Conservation (phyloP, 805 yeast genomes). For the Ogataea paraovalis region DNA sequence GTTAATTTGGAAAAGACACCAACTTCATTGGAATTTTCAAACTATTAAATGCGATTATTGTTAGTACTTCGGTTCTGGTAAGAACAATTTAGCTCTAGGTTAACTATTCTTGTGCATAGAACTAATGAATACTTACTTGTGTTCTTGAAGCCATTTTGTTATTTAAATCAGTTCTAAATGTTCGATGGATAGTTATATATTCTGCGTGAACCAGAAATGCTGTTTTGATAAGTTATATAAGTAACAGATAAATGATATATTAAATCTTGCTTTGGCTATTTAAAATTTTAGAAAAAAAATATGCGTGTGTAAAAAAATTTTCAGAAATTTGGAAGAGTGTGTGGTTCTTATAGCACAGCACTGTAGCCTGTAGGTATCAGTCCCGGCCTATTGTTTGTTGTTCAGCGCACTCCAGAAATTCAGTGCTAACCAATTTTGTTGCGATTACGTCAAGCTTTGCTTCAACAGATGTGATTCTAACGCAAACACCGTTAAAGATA, state of each 20-base stretch:
- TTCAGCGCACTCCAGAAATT: too few species aligned
- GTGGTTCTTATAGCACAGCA: not conserved
- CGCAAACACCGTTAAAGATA: too few species aligned
- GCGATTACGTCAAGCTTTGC: too few species aligned
- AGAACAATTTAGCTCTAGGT: too few species aligned
- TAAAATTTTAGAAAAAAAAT: not conserved
- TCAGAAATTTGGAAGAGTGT: not conserved
- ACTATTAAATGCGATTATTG: slow-evolving; percentile 26
- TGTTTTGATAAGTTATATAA: not conserved
- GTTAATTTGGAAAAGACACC: slow-evolving; percentile 95
- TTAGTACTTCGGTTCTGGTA: too few species aligned
- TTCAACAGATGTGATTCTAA: too few species aligned
- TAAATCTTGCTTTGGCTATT: not conserved
- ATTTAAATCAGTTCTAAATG: not conserved
- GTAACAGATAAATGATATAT: not conserved
- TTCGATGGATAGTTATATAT: not conserved
- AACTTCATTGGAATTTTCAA: slow-evolving; percentile 84
- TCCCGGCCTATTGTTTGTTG: too few species aligned
- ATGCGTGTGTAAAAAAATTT: not conserved
- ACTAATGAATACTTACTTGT: slow-evolving; percentile 33
- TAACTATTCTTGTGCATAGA: too few species aligned
- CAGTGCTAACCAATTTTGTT: too few species aligned
- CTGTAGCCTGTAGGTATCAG: too few species aligned
- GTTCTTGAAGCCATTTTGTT: slow-evolving; percentile 62
- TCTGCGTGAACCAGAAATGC: not conserved